phyloP scores from a whole-genome alignment of 1,284 basidiomycete species.

The Limonomyces culmigenus region DNA sequence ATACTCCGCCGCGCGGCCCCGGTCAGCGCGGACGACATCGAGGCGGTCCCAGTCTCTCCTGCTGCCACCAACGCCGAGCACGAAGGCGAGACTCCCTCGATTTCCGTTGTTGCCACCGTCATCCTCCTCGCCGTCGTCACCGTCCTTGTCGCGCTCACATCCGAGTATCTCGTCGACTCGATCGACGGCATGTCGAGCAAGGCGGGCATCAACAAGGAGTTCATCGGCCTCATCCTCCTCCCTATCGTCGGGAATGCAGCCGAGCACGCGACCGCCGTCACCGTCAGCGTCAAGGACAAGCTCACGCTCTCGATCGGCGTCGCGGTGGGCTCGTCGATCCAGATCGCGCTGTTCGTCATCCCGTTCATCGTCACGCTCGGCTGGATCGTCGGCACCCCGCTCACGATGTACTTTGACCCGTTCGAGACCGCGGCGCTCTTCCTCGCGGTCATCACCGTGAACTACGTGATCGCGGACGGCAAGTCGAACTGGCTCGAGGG shows the following conservation, averaged over 20 bases:
- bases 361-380: constrained; percentile 39
- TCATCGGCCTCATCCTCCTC: constrained; percentile 74
- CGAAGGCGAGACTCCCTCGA: constrained; percentile 24
- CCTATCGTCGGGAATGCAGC: constrained; percentile 31
- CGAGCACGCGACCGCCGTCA: constrained; percentile 66
- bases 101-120: constrained; percentile 46
- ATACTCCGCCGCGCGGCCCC: background rate
- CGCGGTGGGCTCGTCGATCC: constrained; percentile 60
- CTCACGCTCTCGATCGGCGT: constrained; percentile 63
- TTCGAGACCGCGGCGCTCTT: constrained; percentile 45
- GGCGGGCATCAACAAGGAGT: constrained; percentile 49
- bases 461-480: constrained; percentile 68
- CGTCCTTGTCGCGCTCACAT: constrained; percentile 50
- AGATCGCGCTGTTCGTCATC: constrained; percentile 2
- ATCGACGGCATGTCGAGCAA: constrained; percentile 48
- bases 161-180: constrained; percentile 70
- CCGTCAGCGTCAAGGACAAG: constrained; percentile 68
- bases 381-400: constrained; percentile 49
- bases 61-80: constrained; percentile 2
- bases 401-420: constrained; percentile 50
- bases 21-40: constrained; percentile 1
- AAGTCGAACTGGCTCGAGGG: constrained; percentile 77
- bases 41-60: background rate
- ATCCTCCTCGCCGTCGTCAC: constrained; percentile 44
- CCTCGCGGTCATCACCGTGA: constrained; percentile 48